Conservation (phyloP, 192 early-diverging fungal genomes). For the Coemansia sp. region DNA sequence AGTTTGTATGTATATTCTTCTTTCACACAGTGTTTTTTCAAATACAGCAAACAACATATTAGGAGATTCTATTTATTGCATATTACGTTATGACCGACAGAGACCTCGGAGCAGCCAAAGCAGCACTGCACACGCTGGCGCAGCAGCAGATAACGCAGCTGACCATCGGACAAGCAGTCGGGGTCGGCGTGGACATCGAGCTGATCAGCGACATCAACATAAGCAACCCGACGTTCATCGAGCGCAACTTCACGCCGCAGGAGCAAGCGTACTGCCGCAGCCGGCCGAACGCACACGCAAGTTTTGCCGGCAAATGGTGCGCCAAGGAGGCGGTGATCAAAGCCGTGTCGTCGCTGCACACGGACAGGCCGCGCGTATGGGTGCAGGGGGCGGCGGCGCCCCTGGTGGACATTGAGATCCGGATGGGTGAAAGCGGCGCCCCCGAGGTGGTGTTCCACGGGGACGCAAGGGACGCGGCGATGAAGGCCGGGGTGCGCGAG, state of each 20-base stretch:
- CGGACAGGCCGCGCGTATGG: slow-evolving; percentile 61
- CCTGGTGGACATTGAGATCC: slow-evolving; percentile 86
- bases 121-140: slow-evolving; percentile 21
- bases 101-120: slow-evolving; percentile 13
- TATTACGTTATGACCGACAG: background rate
- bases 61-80: too few species aligned
- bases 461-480: slow-evolving; percentile 70
- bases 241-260: slow-evolving; percentile 85
- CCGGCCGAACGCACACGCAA: slow-evolving; percentile 70
- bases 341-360: slow-evolving; percentile 71
- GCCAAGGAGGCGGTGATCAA: slow-evolving; percentile 97
- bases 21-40: too few species aligned
- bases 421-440: slow-evolving; percentile 64
- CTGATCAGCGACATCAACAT: slow-evolving; percentile 76
- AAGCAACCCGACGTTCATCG: slow-evolving; percentile 80
- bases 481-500: slow-evolving; percentile 65
- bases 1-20: too few species aligned
- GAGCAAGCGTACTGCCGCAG: slow-evolving; percentile 77
- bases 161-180: slow-evolving; percentile 10
- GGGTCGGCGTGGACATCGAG: slow-evolving; percentile 88
- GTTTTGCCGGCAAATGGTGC: slow-evolving; percentile 91
- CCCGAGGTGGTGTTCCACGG: slow-evolving; percentile 81
- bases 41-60: too few species aligned
- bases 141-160: slow-evolving; percentile 17
- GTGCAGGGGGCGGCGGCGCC: slow-evolving; percentile 81